Evolutionary conservation across 2,329 filamentous ascomycete species (phyloP), one percentile per base, ranked within the genome.

Genomic region (Chaetomiaceae sp.): DNA sequence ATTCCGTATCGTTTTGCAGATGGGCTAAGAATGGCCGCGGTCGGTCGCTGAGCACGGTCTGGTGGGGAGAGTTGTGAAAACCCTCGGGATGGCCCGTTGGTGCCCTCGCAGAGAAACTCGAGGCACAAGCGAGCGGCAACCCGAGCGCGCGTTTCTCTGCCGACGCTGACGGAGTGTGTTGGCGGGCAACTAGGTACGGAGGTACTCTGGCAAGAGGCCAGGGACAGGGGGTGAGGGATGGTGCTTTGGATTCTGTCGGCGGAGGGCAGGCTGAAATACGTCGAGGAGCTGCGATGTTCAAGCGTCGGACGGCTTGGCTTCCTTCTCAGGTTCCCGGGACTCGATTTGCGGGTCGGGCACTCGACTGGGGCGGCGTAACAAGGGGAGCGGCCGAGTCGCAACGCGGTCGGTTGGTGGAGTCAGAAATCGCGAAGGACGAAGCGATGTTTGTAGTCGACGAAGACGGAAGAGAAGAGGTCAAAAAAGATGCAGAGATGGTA

Each of bases 181-280:
- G 49, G n/a, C 42, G 42, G 38, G 37, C 17, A 3, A 38, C 10
- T 3, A n/a, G n/a, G n/a, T n/a, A n/a, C n/a, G n/a, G n/a, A n/a
- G n/a, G n/a, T n/a, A n/a, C n/a, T n/a, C n/a, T n/a, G n/a, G n/a
- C n/a, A 19, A 15, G 9, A 7, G 38, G 32, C 19, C 15, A 29
- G 42, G 45, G 41, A 44, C 20, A 27, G 40, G 34, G 37, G 14
- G 30, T n/a, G 32, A 29, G 30, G 42, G 11, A 36, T 38, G 37
- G 40, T 39, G 52, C 47, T 51, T 51, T 45, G 50, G 40, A 48
- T 49, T 53, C 32, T 49, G 46, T 45, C 50, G 43, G 49, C 46
- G 22, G 51, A 37, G 47, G 50, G 44, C 40, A 51, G 53, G 52
- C 58, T 60, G 58, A 61, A 61, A 60, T 56, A 56, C 47, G 48